These are phyloP conservation scores for Hyaloraphidium curvatum DNA, from an alignment of 192 early-diverging fungal genomes.

Conservation along the genomic window DNA sequence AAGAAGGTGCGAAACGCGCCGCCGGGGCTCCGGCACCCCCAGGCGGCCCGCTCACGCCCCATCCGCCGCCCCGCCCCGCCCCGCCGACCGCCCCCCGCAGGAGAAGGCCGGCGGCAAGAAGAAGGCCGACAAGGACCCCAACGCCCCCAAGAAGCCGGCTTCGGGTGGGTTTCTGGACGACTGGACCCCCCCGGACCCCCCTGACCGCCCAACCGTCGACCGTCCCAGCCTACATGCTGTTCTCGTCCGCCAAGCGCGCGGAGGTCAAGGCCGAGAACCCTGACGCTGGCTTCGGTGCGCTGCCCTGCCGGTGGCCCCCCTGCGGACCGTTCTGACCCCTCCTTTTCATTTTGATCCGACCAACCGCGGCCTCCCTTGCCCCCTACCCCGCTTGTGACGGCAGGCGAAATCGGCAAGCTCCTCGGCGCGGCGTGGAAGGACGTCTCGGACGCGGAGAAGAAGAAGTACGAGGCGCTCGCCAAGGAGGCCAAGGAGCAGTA, in stretches of 20 bases:
- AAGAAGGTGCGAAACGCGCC: too few relatives aligned
- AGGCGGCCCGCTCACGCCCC: too few relatives aligned
- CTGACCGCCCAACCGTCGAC: not conserved
- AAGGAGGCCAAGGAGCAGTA: not conserved
- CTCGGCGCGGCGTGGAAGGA: slow-evolving; percentile 1
- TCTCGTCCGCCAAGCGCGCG: not conserved
- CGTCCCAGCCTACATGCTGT: slow-evolving; percentile 5
- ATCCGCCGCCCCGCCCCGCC: too few relatives aligned
- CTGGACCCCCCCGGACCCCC: not conserved
- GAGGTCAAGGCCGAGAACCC: slow-evolving; percentile 1
- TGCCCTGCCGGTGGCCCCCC: too few relatives aligned
- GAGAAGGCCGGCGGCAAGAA: slow-evolving; percentile 2
- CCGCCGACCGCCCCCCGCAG: too few relatives aligned
- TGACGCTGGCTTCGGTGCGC: not conserved
- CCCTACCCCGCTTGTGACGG: not conserved
- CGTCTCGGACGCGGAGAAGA: not conserved
- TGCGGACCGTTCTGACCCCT: too few relatives aligned
- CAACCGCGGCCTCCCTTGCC: not conserved
- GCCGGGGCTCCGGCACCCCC: too few relatives aligned
- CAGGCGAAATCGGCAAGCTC: slow-evolving; percentile 2
- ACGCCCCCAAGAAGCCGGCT: not conserved
- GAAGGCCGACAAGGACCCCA: not conserved
- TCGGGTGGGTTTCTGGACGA: not conserved
- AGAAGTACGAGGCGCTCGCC: not conserved
- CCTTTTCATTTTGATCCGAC: not conserved